Conservation (phyloP, 441 rosid species). For the Adansonia madagascariensis region DNA sequence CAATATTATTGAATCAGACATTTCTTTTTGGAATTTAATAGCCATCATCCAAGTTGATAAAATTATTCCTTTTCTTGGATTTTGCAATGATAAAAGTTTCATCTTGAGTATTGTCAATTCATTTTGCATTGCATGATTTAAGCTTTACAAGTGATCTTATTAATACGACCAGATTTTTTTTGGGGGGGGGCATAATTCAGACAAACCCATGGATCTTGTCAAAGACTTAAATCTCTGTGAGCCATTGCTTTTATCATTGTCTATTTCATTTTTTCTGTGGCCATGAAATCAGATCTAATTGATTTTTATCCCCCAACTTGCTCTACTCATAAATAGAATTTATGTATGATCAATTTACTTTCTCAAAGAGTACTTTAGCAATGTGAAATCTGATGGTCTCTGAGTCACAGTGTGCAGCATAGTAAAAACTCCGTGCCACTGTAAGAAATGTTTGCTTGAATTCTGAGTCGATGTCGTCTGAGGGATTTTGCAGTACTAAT, state of each 20-base stretch:
- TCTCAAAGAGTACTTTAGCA: conserved; percentile 72
- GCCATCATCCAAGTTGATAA: not conserved
- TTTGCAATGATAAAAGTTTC: conserved; percentile 6
- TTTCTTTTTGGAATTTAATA: conserved; percentile 4
- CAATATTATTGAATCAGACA: not conserved
- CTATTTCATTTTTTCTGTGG: conserved; percentile 12
- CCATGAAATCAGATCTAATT: not conserved
- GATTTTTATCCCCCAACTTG: not conserved
- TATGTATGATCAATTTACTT: conserved; percentile 42
- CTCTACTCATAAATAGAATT: not conserved
- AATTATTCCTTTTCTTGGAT: conserved; percentile 1
- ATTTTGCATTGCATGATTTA: not conserved
- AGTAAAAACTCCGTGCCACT: conserved; percentile 68
- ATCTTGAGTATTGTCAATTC: conserved; percentile 13
- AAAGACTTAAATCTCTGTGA: not conserved
- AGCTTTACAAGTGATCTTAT: not conserved
- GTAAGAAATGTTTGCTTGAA: conserved; percentile 58
- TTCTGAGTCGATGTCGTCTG: conserved; percentile 33
- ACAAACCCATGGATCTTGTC: conserved; percentile 1
- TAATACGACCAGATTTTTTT: not conserved
- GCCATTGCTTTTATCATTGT: conserved; percentile 16
- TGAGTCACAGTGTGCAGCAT: conserved; percentile 53
- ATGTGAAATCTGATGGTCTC: conserved; percentile 58
- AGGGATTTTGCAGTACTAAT: conserved; percentile 43
- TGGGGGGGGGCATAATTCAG: not conserved